Base-by-base conservation (phyloP, 2,329 filamentous ascomycete species). In the Phaeosphaeria sp. region DNA sequence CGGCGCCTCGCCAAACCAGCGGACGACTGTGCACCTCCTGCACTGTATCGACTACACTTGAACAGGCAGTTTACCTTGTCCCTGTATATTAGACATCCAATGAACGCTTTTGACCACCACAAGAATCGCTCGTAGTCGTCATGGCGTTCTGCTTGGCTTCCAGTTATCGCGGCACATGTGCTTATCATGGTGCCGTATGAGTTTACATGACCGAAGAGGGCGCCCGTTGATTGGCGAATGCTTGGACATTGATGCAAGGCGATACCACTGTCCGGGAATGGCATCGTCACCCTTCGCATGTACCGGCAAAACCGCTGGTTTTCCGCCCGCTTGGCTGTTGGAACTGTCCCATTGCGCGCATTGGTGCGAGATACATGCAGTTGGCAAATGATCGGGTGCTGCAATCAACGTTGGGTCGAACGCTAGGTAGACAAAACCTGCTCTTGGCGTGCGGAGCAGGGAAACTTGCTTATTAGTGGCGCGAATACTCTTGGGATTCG, bases 61-160 rank as follows among this genome's bases (percentile, higher is more conserved):
- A 64, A 60, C 42, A 62, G 64, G 67, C 58, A 69, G 67, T 58
- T 67, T 54, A 46, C 42, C 27, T 48, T 25, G 25, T 44, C 43
- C 47, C 42, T 43, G n/a, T 46, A 54, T 30, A 20, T 41, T 13
- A 39, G 17, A 18, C 22, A 15, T n/a, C 55, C 55, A 57, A 53
- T 53, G n/a, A 23, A 3, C 10, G 27, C 13, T 10, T 25, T n/a
- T 27, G 9, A 15, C 25, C 27, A 17, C 9, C 20, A 47, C 7
- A 9, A 44, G 15, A 18, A 15, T 9, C 11, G 5, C 18, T 43
- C 20, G 33, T 42, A 44, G 15, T 27, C 17, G 23, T 47, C 47
- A 22, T 52, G 43, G 36, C 36, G 33, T 62, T 56, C 53, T 56
- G 49, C 44, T 50, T 51, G 23, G 33, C 64, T 63, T 66, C 55